Base-by-base conservation (phyloP, 139 green algal genomes). In the Haematococcus lacustris region DNA sequence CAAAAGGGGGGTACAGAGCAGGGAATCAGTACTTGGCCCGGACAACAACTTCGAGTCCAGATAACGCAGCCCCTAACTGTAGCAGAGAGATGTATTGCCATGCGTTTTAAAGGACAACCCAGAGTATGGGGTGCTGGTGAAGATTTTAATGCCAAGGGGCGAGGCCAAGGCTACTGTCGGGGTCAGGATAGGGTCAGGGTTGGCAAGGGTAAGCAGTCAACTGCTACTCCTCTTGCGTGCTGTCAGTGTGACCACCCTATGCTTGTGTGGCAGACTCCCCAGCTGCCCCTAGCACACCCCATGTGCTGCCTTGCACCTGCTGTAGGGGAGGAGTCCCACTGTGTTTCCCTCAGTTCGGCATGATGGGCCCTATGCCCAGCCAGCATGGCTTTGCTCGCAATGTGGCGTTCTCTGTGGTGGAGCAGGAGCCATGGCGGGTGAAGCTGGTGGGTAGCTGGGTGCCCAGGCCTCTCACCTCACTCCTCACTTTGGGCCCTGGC, bases 321-420 rank as follows among this genome's bases (percentile, higher is more conserved):
- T 64, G 76, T 83, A 92, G 90, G 38, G 91, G 91, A 32, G 91
- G 92, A 2, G 76, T 94, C 23, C 92, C 92, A 0, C 73, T 97
- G 7, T 97, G 92, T 85, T 97, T 90, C 39, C 92, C 78, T 1
- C 92, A 97, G 73, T 96, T 97, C 80, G 80, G 81, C 66, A 83
- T 90, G 63, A 80, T 97, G 60, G 92, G 92, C 0, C 83, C 77
- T 0, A 66, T 90, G n/a, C 43, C 50, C 1, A 68, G 43, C 3
- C 80, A 90, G 79, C 92, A 97, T 60, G 92, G 92, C 64, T 97
- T 97, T 80, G 92, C 87, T 0, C 85, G 92, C 47, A 97, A 96
- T 71, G 76, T 40, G 1, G 51, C 40, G 7, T 96, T 90, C 60
- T 37, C 66, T 28, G 74, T 95, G 38, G 61, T 65, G 43, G 59